Base-by-base conservation (phyloP, 2,329 filamentous ascomycete genomes). In the Plectosphaerella cucumerina region DNA sequence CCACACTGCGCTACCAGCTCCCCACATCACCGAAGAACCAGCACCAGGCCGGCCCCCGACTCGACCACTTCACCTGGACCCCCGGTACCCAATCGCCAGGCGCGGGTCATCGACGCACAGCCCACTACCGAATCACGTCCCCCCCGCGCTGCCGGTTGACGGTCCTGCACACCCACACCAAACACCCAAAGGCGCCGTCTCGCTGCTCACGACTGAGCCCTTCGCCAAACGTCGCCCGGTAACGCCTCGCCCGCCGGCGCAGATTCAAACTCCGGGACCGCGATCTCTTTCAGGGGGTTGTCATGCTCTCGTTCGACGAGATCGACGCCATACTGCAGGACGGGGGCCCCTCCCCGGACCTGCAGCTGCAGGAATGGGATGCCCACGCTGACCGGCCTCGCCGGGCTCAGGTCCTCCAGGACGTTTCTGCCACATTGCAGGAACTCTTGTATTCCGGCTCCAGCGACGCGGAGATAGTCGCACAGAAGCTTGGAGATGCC, bases 401-500 rank as follows among this genome's bases (percentile, higher is more conserved):
- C 15, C 60, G 69, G n/a, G 62, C 59, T 1, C 56, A 62, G 10
- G 39, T 65, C 6, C 57, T 81, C 15, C 60, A 62, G 9, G 62
- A 63, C 0, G 68, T 80, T 0, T 60, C 78, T 37, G 59, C 58
- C 8, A 60, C 61, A 3, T 71, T 72, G 15, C 64, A 69, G 45
- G 58, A 73, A 17, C 64, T 75, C 4, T 75, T 72, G 65, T 62
- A 68, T 33, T 58, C 72, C 6, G 64, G 65, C 1, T 70, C 68
- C 0, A 56, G 64, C 9, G 67, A 74, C 1, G 64, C 84, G 15
- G 74, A 77, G 49, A 50, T 59, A 2, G 65, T 79, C 37, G 74
- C 76, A 2, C 73, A 82, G 60, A 76, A 74, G 51, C 60, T 84
- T 0, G 81, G 75, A 1, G 75, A 84, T 56, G 77, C 73, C 5